These are phyloP conservation scores for Populus simonii DNA, from an alignment of 345 rosid genomes.

Conservation along the genomic window DNA sequence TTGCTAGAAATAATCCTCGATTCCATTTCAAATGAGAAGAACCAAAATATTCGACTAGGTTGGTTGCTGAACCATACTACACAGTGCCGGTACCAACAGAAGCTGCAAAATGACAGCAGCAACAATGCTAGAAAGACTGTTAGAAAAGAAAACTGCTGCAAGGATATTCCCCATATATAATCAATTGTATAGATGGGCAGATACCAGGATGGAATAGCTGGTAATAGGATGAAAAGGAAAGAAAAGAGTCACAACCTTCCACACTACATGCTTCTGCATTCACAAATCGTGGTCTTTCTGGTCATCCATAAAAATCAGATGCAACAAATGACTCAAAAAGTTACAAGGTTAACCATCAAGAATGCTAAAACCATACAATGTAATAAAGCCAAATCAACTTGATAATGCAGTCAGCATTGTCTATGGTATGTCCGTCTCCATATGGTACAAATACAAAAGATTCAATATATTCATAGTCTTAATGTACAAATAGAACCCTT, in stretches of 20 bases:
- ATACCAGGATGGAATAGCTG: neutral
- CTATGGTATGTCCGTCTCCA: neutral
- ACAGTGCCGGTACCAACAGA: neutral
- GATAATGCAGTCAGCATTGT: neutral
- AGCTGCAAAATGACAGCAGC: neutral
- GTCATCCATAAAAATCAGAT: neutral
- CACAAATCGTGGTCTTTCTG: neutral
- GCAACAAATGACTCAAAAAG: neutral
- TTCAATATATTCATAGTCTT: conserved; percentile 3
- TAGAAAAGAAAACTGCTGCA: neutral
- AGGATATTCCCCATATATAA: neutral
- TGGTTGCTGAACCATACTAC: neutral
- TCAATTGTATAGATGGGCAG: neutral
- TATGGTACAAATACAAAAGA: conserved; percentile 1
- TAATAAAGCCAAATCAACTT: conserved; percentile 1
- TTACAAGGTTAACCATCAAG: neutral
- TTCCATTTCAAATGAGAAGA: neutral
- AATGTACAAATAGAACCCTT: conserved; percentile 10
- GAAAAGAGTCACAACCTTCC: neutral
- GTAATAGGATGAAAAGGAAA: neutral
- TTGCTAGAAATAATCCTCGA: neutral
- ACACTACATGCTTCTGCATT: neutral
- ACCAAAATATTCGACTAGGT: neutral
- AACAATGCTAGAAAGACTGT: neutral
- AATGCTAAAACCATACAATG: neutral